Evolutionary conservation across 805 yeast genomes (phyloP).

Genomic region (Candida verbasci): DNA sequence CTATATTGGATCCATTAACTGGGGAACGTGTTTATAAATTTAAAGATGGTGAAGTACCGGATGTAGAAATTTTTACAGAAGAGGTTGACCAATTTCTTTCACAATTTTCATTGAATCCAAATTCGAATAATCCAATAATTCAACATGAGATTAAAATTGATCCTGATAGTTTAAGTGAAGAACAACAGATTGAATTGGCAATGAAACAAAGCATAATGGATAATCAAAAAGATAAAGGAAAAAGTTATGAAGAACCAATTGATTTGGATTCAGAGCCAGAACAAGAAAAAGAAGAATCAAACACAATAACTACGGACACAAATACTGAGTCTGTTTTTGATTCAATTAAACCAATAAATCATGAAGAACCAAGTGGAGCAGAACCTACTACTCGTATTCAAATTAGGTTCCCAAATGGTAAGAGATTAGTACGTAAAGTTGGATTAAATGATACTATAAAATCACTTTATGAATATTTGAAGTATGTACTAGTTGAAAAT

Average conservation of each 20-base stretch:
- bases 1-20: conserved; percentile 90
- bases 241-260: conserved; percentile 25
- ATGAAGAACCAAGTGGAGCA: conserved; percentile 61
- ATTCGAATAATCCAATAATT: conserved; percentile 61
- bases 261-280: conserved; percentile 15
- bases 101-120: conserved; percentile 60
- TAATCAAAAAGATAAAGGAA: conserved; percentile 23
- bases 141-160: conserved; percentile 57
- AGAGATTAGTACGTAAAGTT: conserved; percentile 71
- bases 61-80: conserved; percentile 53
- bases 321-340: conserved; percentile 40
- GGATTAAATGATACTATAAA: conserved; percentile 51
- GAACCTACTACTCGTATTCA: conserved; percentile 71
- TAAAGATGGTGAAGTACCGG: conserved; percentile 61
- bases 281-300: conserved; percentile 10
- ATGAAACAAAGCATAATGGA: conserved; percentile 55
- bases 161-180: conserved; percentile 68
- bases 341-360: conserved; percentile 45
- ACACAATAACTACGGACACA: conserved; percentile 5
- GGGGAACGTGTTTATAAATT: conserved; percentile 84
- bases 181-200: conserved; percentile 77
- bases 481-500: conserved; percentile 46
- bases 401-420: conserved; percentile 85
- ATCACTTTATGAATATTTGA: conserved; percentile 61
- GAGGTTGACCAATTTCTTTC: conserved; percentile 68